Conservation (phyloP, 192 early-diverging fungal species). For the Podila verticillata region DNA sequence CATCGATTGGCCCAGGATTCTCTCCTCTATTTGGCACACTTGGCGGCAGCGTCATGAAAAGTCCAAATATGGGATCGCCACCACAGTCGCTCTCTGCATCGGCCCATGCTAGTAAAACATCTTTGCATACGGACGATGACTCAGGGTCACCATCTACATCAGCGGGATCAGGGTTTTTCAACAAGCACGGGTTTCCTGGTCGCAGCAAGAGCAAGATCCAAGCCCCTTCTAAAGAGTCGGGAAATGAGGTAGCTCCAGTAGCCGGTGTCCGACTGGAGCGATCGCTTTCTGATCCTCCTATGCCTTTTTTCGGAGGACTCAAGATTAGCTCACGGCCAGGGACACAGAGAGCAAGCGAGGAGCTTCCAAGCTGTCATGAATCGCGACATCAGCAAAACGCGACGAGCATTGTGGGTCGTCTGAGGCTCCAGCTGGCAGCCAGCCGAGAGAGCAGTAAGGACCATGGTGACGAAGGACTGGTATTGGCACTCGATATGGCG, state of each 20-base stretch:
- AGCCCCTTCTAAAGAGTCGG: background rate
- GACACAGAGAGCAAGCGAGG: background rate
- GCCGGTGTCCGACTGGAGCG: conserved; percentile 12
- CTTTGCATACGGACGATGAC: background rate
- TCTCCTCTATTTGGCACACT: background rate
- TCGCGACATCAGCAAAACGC: background rate
- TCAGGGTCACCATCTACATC: background rate
- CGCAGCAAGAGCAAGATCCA: background rate
- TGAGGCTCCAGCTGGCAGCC: background rate
- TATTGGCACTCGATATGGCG: background rate
- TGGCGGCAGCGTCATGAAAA: background rate
- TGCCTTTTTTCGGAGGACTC: background rate
- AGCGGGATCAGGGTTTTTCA: background rate
- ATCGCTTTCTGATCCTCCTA: conserved; percentile 18
- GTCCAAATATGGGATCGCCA: too few relatives aligned
- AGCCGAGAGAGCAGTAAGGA: background rate
- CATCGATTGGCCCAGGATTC: background rate
- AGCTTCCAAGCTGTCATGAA: background rate
- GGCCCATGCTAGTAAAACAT: too few relatives aligned
- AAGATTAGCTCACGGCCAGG: background rate
- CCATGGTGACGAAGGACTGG: background rate
- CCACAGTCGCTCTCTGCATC: too few relatives aligned
- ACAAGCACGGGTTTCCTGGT: conserved; percentile 8
- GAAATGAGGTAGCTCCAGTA: background rate
- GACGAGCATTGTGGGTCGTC: background rate